Evolutionary conservation across 768 basidiomycete species (phyloP).

Genomic region (Naganishia randhawae): DNA sequence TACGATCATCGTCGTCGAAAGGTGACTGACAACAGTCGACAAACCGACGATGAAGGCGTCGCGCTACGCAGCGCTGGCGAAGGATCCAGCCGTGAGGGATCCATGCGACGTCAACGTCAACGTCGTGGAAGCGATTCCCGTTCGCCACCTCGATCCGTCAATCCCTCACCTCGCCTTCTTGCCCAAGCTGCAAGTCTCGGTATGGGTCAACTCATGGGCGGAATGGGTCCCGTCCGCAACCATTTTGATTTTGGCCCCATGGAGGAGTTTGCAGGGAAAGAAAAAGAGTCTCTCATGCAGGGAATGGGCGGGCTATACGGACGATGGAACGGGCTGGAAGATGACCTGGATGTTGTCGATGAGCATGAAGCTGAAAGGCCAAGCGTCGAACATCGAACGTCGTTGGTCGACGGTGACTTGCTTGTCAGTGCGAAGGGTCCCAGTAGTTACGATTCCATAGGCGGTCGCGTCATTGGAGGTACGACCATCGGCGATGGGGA

Average conservation of each 20-base stretch:
- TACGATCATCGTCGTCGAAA: conserved; percentile 2
- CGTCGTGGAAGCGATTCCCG: conserved; percentile 1
- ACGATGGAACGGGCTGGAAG: conserved; percentile 22
- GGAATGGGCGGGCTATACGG: conserved; percentile 1
- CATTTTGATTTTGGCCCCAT: conserved; percentile 42
- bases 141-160: background rate
- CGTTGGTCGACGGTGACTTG: conserved; percentile 9
- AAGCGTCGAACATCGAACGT: background rate
- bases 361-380: background rate
- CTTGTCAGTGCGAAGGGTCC: background rate
- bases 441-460: conserved; percentile 11
- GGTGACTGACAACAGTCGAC: background rate
- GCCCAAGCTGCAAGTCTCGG: conserved; percentile 16
- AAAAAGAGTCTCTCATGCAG: conserved; percentile 28
- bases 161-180: background rate
- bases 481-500: conserved; percentile 23
- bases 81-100: conserved; percentile 7
- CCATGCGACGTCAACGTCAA: conserved; percentile 12
- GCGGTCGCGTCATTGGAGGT: conserved; percentile 23
- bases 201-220: conserved; percentile 32
- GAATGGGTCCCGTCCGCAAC: conserved; percentile 37
- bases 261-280: conserved; percentile 45
- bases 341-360: background rate
- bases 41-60: conserved; percentile 19
- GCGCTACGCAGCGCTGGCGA: background rate